Conservation (phyloP, 2,329 filamentous ascomycete genomes). For the Aspergillus caelatus region DNA sequence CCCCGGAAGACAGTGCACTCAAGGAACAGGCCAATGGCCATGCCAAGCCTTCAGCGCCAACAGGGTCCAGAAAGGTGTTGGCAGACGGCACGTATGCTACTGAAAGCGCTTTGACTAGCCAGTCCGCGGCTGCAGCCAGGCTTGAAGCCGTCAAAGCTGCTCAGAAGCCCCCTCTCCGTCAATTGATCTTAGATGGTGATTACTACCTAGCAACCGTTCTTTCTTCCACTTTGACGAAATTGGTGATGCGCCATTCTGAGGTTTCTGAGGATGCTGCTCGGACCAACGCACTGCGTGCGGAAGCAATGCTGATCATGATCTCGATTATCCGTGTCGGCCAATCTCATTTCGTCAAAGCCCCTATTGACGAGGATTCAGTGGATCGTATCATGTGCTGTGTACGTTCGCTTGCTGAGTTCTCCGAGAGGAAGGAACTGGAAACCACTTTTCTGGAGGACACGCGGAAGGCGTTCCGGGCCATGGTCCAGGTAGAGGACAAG, state of each 20-base stretch:
- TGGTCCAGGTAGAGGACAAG: conserved; percentile 97
- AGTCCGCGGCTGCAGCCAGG: conserved; percentile 85
- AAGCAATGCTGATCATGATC: conserved; percentile 99
- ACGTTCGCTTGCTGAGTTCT: conserved; percentile 86
- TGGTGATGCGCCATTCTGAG: conserved; percentile 96
- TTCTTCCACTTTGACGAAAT: conserved; percentile 93
- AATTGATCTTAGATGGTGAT: conserved; percentile 94
- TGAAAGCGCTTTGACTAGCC: conserved; percentile 91
- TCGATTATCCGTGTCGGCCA: conserved; percentile 97
- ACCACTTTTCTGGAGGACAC: conserved; percentile 93
- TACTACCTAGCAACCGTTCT: conserved; percentile 95
- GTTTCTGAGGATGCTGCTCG: conserved; percentile 83
- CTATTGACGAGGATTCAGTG: conserved; percentile 97
- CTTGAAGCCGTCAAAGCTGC: conserved; percentile 96
- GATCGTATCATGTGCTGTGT: conserved; percentile 98
- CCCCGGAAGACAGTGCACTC: conserved; percentile 67
- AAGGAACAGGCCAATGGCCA: conserved; percentile 78
- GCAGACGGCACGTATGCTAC: conserved; percentile 98
- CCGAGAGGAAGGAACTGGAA: conserved; percentile 86
- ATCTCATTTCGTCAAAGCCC: conserved; percentile 97
- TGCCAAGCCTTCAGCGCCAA: conserved; percentile 73
- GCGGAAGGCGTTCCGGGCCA: conserved; percentile 89
- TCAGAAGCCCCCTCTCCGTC: conserved; percentile 90
- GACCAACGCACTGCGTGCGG: conserved; percentile 90
- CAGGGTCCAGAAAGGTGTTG: conserved; percentile 85